Conservation (phyloP, 768 basidiomycete genomes). For the Suillus sp. region DNA sequence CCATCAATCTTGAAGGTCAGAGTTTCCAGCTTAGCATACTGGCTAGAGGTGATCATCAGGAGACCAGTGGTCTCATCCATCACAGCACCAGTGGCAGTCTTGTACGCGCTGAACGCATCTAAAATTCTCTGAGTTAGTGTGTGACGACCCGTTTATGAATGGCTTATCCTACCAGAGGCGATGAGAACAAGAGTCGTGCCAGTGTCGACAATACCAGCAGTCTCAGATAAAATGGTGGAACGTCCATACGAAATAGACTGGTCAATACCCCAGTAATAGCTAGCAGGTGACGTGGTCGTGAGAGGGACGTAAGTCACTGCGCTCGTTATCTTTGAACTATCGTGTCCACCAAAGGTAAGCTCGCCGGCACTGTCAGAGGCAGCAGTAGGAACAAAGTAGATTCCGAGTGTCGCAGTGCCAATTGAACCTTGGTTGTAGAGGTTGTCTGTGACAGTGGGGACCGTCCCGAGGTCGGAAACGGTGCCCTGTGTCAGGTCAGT, state of each 20-base stretch:
- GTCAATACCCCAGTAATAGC: slow-evolving; percentile 34
- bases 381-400: slow-evolving; percentile 35
- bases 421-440: slow-evolving; percentile 34
- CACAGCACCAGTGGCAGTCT: slow-evolving; percentile 29
- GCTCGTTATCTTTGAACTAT: slow-evolving; percentile 17
- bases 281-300: slow-evolving; percentile 26
- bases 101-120: slow-evolving; percentile 28
- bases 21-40: slow-evolving; percentile 28
- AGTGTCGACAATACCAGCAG: slow-evolving; percentile 37
- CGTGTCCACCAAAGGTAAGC: slow-evolving; percentile 34
- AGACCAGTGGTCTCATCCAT: slow-evolving; percentile 33
- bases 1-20: slow-evolving; percentile 31
- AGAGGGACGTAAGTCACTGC: slow-evolving; percentile 25
- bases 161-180: slow-evolving; percentile 19
- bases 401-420: slow-evolving; percentile 28
- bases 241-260: slow-evolving; percentile 33
- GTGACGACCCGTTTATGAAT: slow-evolving; percentile 7
- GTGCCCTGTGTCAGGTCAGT: slow-evolving; percentile 32
- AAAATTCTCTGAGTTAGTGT: slow-evolving; percentile 1
- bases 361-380: slow-evolving; percentile 23
- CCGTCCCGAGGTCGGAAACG: slow-evolving; percentile 12
- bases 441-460: slow-evolving; percentile 40
- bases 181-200: slow-evolving; percentile 32
- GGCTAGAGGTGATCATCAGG: slow-evolving; percentile 26
- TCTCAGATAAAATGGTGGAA: slow-evolving; percentile 22